These are phyloP conservation scores for Eucalyptus leucophloia DNA, from an alignment of 345 rosid genomes.

Conservation along the genomic window DNA sequence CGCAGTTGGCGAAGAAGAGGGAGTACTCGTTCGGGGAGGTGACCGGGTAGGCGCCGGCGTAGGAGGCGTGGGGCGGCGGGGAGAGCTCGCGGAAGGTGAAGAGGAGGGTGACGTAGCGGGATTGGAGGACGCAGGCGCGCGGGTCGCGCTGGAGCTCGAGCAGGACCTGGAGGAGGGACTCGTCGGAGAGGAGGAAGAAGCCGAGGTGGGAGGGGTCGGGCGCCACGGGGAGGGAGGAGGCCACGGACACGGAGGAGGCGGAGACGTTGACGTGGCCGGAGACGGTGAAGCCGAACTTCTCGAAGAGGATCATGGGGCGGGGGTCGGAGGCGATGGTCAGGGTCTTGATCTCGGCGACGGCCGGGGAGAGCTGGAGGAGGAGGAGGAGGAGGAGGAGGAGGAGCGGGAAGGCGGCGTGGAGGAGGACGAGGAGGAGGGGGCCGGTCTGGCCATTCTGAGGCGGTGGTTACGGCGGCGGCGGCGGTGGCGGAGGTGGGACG, in stretches of 20 bases:
- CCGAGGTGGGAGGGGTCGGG: constrained; percentile 27
- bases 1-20: no score
- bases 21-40: no score
- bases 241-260: constrained; percentile 49
- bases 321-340: constrained; percentile 42
- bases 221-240: no score
- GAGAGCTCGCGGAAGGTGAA: constrained; percentile 78
- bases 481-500: no score
- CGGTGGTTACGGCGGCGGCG: not conserved
- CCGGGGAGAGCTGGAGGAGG: constrained; percentile 11
- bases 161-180: constrained; percentile 73
- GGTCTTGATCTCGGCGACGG: constrained; percentile 47
- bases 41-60: no score
- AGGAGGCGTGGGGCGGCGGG: constrained; percentile 26
- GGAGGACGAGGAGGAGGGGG: no score
- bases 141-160: constrained; percentile 77
- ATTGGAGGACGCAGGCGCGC: constrained; percentile 76
- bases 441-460: constrained; percentile 23
- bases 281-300: constrained; percentile 87
- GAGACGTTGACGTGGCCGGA: constrained; percentile 56
- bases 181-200: constrained; percentile 87
- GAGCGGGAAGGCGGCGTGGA: not conserved
- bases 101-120: constrained; percentile 42
- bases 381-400: not conserved
- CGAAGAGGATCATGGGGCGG: constrained; percentile 90